A percentile compares a stretch with the other conserved stretches of the same genome.
Conservation (phyloP, 495 filamentous ascomycete genomes). For the Trichoderma asperelloides region DNA sequence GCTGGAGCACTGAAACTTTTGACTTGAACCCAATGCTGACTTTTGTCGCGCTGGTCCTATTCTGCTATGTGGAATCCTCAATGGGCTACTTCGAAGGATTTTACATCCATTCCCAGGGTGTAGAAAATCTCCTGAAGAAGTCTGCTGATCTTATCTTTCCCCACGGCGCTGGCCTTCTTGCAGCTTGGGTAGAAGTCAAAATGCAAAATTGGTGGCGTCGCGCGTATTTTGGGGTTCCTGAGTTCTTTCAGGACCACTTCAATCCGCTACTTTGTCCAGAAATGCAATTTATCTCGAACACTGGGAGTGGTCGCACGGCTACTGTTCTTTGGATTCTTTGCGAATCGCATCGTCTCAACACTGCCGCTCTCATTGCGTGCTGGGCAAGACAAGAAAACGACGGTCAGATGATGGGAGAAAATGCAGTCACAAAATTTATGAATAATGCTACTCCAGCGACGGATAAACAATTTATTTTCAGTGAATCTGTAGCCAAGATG, state of each 20-base stretch:
- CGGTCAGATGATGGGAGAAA: neutral
- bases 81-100: slow-evolving; percentile 26
- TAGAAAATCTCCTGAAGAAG: neutral
- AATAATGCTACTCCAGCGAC: neutral
- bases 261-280: neutral
- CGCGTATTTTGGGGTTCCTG: slow-evolving; percentile 16
- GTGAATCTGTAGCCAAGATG: neutral
- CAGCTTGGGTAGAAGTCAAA: slow-evolving; percentile 21
- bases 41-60: slow-evolving; percentile 14
- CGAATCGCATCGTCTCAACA: slow-evolving; percentile 25
- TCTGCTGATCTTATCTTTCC: slow-evolving; percentile 4
- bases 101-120: slow-evolving; percentile 19
- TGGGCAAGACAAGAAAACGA: slow-evolving; percentile 10
- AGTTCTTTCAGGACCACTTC: slow-evolving; percentile 15
- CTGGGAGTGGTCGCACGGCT: neutral
- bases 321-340: slow-evolving; percentile 23
- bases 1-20: neutral
- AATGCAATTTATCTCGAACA: neutral
- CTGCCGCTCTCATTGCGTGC: slow-evolving; percentile 13
- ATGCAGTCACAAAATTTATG: neutral
- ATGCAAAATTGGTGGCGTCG: slow-evolving; percentile 26
- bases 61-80: slow-evolving; percentile 23
- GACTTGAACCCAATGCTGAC: neutral
- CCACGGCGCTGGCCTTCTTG: slow-evolving; percentile 14
- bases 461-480: neutral